Base-by-base conservation (phyloP, 441 rosid species). In the Populus hybrid region DNA sequence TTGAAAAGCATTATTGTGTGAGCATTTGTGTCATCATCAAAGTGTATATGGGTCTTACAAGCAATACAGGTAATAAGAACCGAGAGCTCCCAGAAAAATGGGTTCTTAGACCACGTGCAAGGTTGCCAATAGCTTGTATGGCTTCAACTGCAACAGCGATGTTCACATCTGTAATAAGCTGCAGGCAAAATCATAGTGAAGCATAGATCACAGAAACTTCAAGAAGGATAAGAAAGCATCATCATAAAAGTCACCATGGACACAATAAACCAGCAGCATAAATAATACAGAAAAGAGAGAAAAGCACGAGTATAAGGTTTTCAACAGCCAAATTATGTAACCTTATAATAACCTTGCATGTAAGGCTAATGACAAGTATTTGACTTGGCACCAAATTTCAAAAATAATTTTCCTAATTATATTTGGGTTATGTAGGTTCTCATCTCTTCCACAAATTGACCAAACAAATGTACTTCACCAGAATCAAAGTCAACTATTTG, bases 101-200 rank as follows among this genome's bases (percentile, higher is more conserved):
- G 66, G 94, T 82, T 85, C 99, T 89, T 82, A 97, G 86, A 86
- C 99, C 98, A 76, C 87, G 83, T 36, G 98, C 97, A 79, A 95
- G 97, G 84, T 95, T 97, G 30, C 99, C 99, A 77, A 93, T 83
- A 75, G 99, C 98, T 90, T 95, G 99, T 83, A 97, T 83, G 73
- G 99, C 96, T 88, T 97, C 99, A 78, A 97, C 99, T 66, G 99
- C 92, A 82, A 97, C 99, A 77, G 98, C 98, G 0, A 97, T 91
- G 89, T 97, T 97, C 71, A 97, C 98, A 86, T 97, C 99, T 19
- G 87, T 93, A 76, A 90, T 83, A 84, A 95, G 99, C 99, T 97
- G 98, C 87, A 79, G 68, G 28, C 72, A 76, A 71, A 83, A 76
- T 72, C 30, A 77, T n/a, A 50, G 59, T 69, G 53, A 76, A 78